These are phyloP conservation scores for Fusarium euwallaceae DNA, from an alignment of 2,329 filamentous ascomycete genomes.

Conservation along the genomic window DNA sequence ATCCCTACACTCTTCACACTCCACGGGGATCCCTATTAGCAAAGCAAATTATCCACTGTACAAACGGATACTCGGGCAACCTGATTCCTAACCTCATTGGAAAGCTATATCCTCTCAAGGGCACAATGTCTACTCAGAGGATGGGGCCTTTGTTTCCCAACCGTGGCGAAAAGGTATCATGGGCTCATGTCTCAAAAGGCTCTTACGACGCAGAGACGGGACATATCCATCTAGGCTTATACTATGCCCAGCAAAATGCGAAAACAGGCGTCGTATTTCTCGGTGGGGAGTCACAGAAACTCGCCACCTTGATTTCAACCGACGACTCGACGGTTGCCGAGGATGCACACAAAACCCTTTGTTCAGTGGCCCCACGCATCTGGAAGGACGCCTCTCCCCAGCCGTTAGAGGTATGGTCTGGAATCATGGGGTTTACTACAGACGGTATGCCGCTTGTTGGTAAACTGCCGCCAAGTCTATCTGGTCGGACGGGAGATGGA, in stretches of 20 bases:
- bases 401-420: conserved; percentile 57
- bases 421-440: conserved; percentile 60
- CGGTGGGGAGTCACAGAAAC: neutral
- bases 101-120: neutral
- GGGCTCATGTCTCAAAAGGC: neutral
- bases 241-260: neutral
- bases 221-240: neutral
- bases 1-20: neutral
- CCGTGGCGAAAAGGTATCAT: neutral
- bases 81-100: neutral
- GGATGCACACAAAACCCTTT: neutral
- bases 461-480: conserved; percentile 50
- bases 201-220: neutral
- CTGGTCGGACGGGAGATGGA: conserved; percentile 31
- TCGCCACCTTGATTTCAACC: neutral
- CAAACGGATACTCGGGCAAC: neutral
- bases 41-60: neutral
- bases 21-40: neutral
- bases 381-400: neutral
- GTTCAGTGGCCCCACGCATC: neutral
- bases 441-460: conserved; percentile 64
- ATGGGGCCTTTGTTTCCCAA: neutral
- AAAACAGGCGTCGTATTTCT: neutral
- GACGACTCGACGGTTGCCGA: neutral
- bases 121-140: neutral